Evolutionary conservation across 257 asterid genomes (phyloP).

Genomic region (Ocimum tenuiflorum): DNA sequence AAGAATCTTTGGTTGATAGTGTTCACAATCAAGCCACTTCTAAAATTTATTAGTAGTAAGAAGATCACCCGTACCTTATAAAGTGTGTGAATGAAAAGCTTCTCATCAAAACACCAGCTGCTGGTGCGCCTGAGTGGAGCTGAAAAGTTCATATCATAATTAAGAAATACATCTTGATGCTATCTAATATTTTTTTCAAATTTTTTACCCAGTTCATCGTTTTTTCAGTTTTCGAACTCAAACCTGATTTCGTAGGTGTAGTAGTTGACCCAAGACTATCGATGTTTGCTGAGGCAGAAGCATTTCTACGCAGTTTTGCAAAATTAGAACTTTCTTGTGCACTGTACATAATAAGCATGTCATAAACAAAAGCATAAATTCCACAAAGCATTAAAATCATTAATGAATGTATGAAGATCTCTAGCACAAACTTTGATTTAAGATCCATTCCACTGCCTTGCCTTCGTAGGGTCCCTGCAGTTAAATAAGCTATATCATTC

Average conservation of each 20-base stretch:
- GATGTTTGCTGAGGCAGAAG: constrained; percentile 66
- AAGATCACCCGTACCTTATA: constrained; percentile 51
- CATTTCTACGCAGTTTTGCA: constrained; percentile 60
- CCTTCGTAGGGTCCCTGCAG: constrained; percentile 58
- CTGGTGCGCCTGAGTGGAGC: constrained; percentile 52
- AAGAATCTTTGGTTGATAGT: neutral
- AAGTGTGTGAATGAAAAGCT: constrained; percentile 60
- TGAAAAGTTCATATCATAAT: constrained; percentile 23
- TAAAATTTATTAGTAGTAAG: neutral
- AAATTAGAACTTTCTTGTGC: constrained; percentile 44
- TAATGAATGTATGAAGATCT: constrained; percentile 1
- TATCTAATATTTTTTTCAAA: neutral
- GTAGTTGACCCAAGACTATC: constrained; percentile 39
- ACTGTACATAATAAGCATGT: constrained; percentile 38
- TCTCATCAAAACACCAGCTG: constrained; percentile 83
- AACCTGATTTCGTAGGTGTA: constrained; percentile 53
- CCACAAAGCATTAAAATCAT: neutral
- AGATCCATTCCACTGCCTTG: constrained; percentile 69
- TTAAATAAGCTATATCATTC: neutral
- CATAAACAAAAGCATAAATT: constrained; percentile 12
- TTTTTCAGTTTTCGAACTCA: neutral
- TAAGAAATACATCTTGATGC: neutral
- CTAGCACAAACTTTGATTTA: constrained; percentile 39
- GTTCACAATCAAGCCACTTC: neutral
- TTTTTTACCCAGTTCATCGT: neutral